Base-by-base conservation (phyloP, 768 basidiomycete genomes). In the Holtermanniella nyarrowii region DNA sequence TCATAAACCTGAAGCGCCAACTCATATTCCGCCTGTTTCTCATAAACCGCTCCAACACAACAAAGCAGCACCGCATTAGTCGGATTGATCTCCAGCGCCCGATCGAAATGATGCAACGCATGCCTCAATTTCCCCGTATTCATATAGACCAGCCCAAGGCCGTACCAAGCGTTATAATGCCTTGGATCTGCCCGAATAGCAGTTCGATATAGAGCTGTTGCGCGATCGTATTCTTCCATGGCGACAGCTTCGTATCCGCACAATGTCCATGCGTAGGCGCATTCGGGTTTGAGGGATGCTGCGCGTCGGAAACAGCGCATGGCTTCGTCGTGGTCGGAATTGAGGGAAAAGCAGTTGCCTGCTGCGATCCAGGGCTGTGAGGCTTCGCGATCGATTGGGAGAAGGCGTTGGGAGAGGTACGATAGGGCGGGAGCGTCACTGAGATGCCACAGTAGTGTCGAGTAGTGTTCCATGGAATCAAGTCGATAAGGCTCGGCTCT, bases 81-180 rank as follows among this genome's bases (percentile, higher is more conserved):
- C 39, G 90, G 87, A 71, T 96, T 89, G 70, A 99, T 90, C 61
- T 86, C 82, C 27, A 84, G 78, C 2, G 95, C 91, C 69, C 84
- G 85, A 61, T 86, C 80, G 76, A 88, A 97, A 74, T 97, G 91
- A 75, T 93, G 96, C 70, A 97, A 90, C 42, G 95, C 95, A 47
- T 91, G 77, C 42, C 86, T 82, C 52, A 87, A 75, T 76, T 93
- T 96, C 73, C 86, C 90, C 80, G 85, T 88, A 63, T 88, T 80
- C 70, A 93, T 77, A 76, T 96, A 97, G 67, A 90, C 96, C 27
- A 87, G 87, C 55, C 95, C 95, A 61, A 99, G 77, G n/a, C 95
- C 95, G 72, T 97, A 99, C 95, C 95, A 97, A 49, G 95, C 95
- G 74, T 95, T 93, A 74, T 97, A 99, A 74, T 95, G 89, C 73